Evolutionary conservation across 1,139 yeast genomes (phyloP), one percentile per base, ranked within the genome.

Genomic region (Saccharomycopsis hybrid): DNA sequence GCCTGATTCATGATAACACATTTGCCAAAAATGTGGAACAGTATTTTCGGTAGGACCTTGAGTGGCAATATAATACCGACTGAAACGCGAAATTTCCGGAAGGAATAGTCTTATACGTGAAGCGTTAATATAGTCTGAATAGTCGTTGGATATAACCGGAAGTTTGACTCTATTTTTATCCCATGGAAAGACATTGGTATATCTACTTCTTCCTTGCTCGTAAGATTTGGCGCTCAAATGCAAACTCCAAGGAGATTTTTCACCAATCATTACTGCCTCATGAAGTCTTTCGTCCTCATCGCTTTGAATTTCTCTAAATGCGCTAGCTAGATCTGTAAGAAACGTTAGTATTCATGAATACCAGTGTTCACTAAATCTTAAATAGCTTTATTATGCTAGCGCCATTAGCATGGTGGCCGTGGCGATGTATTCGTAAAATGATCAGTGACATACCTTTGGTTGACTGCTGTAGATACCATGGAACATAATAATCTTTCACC

Each of bases 1-100:
- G 59, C 67, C 65, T 25, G 59, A 64, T 55, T 76, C 73, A 47
- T 73, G 69, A 56, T 72, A 77, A 39, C 85, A 79, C 96, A 88
- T 88, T 51, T 82, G 81, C 98, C 96, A 90, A 62, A 87, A 88
- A 60, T 85, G 90, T 38, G 68, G 73, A 49, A 72, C 68, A 0
- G 97, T 89, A 9, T 60, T 51, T 2, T 62, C 61, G 3, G 81
- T 70, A 0, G 98, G 97, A 0, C 97, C 90, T 61, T 82, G 87
- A 1, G 82, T 70, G 1, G 85, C 83, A 43, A 82, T 77, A 56
- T 77, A 79, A 37, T 60, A 55, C 59, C 58, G 50, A 58, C 42
- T 50, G 49, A 53, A 44, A 56, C 59, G 49, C 59, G 47, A 27
- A 57, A 57, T 41, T 18, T 44, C 31, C 30, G 44, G 41, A 51